Evolutionary conservation across 768 basidiomycete genomes (phyloP), one percentile per base, ranked within the genome.

Genomic region (Lentinus brumalis): DNA sequence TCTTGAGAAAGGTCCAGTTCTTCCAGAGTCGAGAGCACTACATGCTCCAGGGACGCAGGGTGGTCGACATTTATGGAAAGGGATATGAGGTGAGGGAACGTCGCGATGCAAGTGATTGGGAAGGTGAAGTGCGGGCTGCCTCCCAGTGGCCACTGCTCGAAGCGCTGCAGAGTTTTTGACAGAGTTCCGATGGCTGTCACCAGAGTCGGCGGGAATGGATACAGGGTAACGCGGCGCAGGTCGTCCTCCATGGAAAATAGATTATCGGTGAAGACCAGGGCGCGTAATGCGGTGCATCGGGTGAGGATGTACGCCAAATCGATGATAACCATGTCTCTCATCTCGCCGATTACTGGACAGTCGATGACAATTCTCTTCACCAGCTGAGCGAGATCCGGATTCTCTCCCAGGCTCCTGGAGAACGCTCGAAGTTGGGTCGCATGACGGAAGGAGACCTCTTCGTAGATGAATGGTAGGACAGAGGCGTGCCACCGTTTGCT

Each of bases 1-100:
- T 44, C 35, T 7, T 41, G 46, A 1, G 56, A 57, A n/a, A 57
- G 46, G 40, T 57, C 56, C 16, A 57, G 56, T n/a, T 57, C 56
- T 26, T 50, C 35, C 3, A 57, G 39, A 5, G 14, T 21, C 3
- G 56, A 39, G 14, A 57, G 45, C 11, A 16, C 31, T 16, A 57
- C n/a, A 30, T 26, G 32, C 39, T 57, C 47, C 5, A 38, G 26
- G 4, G 46, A 35, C 5, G 46, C 56, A 12, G 32, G 18, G 38
- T 57, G 56, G 35, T 57, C 47, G 32, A 57, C 14, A 35, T 57
- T 57, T 21, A 57, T 57, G 26, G 49, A 35, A 15, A 57, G 56
- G 29, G 46, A 11, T n/a, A 11, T 15, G 35, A 57, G 46, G 18
- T 39, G 46, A 12, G 46, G 11, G 15, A 11, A 38, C 32, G 56